Percentiles rank a stretch among this genome's conserved stretches.
phyloP scores from a whole-genome alignment of 805 yeast genomes.

The Yamadazyma takamatsuzukensis region DNA sequence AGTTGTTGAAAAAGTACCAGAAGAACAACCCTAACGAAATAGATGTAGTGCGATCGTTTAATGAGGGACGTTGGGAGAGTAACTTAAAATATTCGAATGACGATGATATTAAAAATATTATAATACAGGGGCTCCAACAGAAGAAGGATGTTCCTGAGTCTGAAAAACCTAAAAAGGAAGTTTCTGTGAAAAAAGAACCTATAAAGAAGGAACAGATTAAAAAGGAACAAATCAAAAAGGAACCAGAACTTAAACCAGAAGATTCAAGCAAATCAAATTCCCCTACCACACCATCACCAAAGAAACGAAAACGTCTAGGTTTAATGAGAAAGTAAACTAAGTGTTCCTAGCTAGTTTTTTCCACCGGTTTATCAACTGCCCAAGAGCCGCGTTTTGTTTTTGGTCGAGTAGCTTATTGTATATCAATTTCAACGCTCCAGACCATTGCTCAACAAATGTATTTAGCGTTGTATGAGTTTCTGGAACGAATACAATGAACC shows the following conservation, averaged over 20 bases:
- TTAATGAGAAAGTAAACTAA: too few relatives aligned
- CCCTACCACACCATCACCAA: background rate
- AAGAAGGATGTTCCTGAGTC: background rate
- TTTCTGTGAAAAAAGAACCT: slow-evolving; percentile 7
- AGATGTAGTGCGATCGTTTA: slow-evolving; percentile 1
- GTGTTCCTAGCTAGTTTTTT: too few relatives aligned
- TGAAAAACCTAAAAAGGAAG: slow-evolving; percentile 1
- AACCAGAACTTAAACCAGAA: slow-evolving; percentile 1
- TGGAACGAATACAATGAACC: slow-evolving; percentile 21
- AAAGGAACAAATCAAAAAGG: background rate
- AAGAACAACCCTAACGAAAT: slow-evolving; percentile 10
- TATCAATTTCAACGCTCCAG: slow-evolving; percentile 36
- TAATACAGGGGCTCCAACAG: background rate
- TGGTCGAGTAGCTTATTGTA: slow-evolving; percentile 32
- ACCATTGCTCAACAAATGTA: slow-evolving; percentile 51
- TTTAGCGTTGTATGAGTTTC: background rate
- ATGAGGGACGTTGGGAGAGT: slow-evolving; percentile 3
- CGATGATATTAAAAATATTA: background rate
- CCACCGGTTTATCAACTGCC: slow-evolving; percentile 33
- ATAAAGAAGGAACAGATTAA: background rate
- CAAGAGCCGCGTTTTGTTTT: slow-evolving; percentile 26
- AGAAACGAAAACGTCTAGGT: slow-evolving; percentile 1
- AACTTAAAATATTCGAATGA: slow-evolving; percentile 1
- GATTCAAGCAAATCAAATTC: slow-evolving; percentile 1
- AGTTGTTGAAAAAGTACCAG: slow-evolving; percentile 26